Conservation (phyloP, 116 monocot genomes). For the Phalaenopsis hybrid region DNA sequence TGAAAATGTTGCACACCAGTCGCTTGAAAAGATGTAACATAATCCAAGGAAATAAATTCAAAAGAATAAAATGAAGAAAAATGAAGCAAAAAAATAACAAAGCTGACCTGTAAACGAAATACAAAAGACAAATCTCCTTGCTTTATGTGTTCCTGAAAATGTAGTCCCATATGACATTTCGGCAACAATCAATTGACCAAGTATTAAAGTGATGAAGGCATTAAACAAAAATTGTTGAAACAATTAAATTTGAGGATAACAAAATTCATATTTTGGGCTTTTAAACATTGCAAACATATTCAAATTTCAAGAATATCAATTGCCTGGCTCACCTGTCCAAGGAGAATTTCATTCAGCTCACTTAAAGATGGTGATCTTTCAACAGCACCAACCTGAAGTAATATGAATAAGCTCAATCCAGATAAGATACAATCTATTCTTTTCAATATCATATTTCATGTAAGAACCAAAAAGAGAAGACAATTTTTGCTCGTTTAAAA, state of each 20-base stretch:
- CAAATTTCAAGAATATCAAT: neutral
- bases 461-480: neutral
- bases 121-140: slow-evolving; percentile 94
- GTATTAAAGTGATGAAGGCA: neutral
- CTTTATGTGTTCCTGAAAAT: slow-evolving; percentile 76
- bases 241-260: neutral
- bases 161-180: neutral
- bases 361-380: slow-evolving; percentile 97
- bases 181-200: neutral
- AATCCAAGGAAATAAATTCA: slow-evolving; percentile 1
- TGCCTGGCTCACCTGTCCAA: slow-evolving; percentile 64
- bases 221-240: neutral
- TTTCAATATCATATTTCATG: neutral
- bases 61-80: neutral
- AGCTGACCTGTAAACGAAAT: slow-evolving; percentile 84
- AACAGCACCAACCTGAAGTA: slow-evolving; percentile 71
- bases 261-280: neutral
- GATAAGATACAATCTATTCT: neutral
- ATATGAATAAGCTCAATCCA: neutral
- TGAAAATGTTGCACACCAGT: neutral
- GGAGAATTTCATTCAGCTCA: slow-evolving; percentile 92
- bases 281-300: neutral
- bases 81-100: neutral
- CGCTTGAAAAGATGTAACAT: neutral
- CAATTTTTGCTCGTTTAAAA: neutral